Evolutionary conservation across 257 asterid genomes (phyloP).

Genomic region (Fraxinus americana): DNA sequence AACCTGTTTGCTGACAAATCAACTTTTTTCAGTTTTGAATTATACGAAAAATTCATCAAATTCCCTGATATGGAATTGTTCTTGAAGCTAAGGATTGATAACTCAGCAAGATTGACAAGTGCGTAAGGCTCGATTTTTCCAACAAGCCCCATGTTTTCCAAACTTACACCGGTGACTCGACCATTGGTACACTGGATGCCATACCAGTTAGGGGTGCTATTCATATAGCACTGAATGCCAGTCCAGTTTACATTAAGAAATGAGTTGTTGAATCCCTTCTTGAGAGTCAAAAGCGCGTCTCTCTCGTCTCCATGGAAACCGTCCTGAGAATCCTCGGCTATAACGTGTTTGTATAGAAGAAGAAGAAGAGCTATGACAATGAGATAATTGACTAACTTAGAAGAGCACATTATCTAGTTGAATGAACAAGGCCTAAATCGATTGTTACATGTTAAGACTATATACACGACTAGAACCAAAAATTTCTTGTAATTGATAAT

Average conservation of each 20-base stretch:
- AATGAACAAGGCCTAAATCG: background rate
- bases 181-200: conserved; percentile 62
- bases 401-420: conserved; percentile 32
- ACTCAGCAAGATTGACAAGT: conserved; percentile 51
- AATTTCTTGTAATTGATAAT: conserved; percentile 16
- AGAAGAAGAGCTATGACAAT: conserved; percentile 33
- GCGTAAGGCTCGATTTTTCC: conserved; percentile 49
- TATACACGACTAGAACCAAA: conserved; percentile 16
- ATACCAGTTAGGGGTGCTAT: conserved; percentile 51
- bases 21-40: conserved; percentile 42
- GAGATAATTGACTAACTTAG: conserved; percentile 29
- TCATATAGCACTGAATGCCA: conserved; percentile 56
- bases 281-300: conserved; percentile 51
- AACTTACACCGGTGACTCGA: conserved; percentile 53
- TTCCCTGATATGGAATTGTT: conserved; percentile 54
- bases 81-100: conserved; percentile 56
- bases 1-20: conserved; percentile 60
- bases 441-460: background rate
- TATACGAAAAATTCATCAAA: conserved; percentile 49
- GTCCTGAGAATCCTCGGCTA: conserved; percentile 26
- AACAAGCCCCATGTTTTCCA: conserved; percentile 50
- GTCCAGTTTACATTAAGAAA: conserved; percentile 56
- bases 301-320: conserved; percentile 65
- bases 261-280: conserved; percentile 37
- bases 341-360: conserved; percentile 8